These are phyloP conservation scores for Aspergillus puulaauensis DNA, from an alignment of 2,329 filamentous ascomycete genomes.

Conservation along the genomic window DNA sequence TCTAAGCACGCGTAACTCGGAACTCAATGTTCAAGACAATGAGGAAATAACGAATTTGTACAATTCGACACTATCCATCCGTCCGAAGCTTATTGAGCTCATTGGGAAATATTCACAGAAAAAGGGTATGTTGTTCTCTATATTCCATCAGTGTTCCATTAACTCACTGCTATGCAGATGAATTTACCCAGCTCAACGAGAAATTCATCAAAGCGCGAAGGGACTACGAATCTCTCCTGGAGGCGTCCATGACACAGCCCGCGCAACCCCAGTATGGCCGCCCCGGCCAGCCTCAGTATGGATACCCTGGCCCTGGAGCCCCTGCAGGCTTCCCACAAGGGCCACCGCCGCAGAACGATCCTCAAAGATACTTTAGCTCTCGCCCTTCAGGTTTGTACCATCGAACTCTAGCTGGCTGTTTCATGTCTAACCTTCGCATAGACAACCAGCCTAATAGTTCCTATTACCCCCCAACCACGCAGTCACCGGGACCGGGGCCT, in stretches of 20 bases:
- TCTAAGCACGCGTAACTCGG: slow-evolving; percentile 80
- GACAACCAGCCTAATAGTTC: slow-evolving; percentile 47
- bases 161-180: slow-evolving; percentile 59
- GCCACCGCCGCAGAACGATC: slow-evolving; percentile 54
- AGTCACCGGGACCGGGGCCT: slow-evolving; percentile 43
- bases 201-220: slow-evolving; percentile 98
- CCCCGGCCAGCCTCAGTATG: slow-evolving; percentile 39
- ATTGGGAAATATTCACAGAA: slow-evolving; percentile 99
- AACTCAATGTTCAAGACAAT: slow-evolving; percentile 82
- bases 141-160: neutral
- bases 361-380: slow-evolving; percentile 69
- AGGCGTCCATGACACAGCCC: slow-evolving; percentile 96
- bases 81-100: slow-evolving; percentile 94
- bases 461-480: slow-evolving; percentile 56
- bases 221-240: slow-evolving; percentile 93
- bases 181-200: slow-evolving; percentile 97
- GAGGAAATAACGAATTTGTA: slow-evolving; percentile 93
- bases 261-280: slow-evolving; percentile 75
- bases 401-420: neutral
- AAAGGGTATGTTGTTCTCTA: slow-evolving; percentile 65
- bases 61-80: slow-evolving; percentile 88
- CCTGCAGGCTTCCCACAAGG: slow-evolving; percentile 34
- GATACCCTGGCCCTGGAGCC: slow-evolving; percentile 30
- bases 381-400: slow-evolving; percentile 37
- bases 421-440: slow-evolving; percentile 21